Base-by-base conservation (phyloP, 2,329 filamentous ascomycete genomes). In the Cladosporium sp. region DNA sequence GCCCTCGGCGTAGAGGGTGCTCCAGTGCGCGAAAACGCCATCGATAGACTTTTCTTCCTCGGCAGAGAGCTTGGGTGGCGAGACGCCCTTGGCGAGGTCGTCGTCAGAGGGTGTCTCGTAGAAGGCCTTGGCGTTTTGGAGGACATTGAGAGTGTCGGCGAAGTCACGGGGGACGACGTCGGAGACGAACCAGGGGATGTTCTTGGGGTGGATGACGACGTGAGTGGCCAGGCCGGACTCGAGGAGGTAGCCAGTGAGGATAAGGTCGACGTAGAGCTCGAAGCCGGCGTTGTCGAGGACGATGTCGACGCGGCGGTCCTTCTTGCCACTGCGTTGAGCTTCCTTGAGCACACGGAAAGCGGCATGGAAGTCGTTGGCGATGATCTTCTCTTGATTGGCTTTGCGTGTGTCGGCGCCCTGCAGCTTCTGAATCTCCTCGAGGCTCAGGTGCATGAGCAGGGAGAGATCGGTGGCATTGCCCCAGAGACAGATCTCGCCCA, bases 261-360 rank as follows among this genome's bases (percentile, higher is more conserved):
- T 86, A 9, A 99, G 81, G 70, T 99, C 94, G 63, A 97, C 94
- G 70, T 91, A 99, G 12, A 99, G 83, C 78, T 99, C 94, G 70
- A 99, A 99, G 5, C 94, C 94, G 19, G 94, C 91, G 66, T 99
- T 99, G 73, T 99, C 94, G 4, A 99, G 87, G 2, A 99, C 89
- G 62, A 99, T 93, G 68, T 99, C 94, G 2, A 99, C 88, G 15
- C 90, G 82, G 36, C 91, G 83, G 64, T 91, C 86, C 20, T 79
- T 80, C 63, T 87, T 83, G 0, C 91, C 86, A 32, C 82, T 79
- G 20, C 79, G 80, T 63, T 88, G 83, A 0, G 87, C 88, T 60
- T 82, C 79, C 56, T 81, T 83, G 20, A 96, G 80, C 0, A 83
- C 74, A 7, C 83, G 77, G 71, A 94, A 96, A 0, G 90, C 89